These are phyloP conservation scores for Cajanus cajan DNA, from an alignment of 306 rosid genomes.

Conservation along the genomic window DNA sequence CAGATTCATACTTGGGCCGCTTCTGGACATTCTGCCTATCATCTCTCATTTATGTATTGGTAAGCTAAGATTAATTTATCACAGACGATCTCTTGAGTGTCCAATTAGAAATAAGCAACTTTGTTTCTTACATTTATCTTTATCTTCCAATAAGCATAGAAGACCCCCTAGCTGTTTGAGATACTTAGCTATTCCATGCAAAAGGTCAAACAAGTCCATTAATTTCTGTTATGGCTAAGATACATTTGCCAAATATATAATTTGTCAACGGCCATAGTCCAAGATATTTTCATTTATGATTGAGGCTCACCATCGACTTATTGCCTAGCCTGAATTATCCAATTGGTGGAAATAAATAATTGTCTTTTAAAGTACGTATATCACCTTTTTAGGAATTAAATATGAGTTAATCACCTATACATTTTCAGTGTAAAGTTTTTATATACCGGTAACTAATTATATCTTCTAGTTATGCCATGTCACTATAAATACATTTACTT, in stretches of 20 bases:
- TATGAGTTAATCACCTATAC: too few species aligned
- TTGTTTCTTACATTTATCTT: not conserved
- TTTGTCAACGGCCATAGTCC: not conserved
- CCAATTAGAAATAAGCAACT: not conserved
- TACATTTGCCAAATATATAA: not conserved
- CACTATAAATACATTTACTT: too few species aligned
- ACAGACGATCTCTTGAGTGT: not conserved
- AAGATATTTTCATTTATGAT: not conserved
- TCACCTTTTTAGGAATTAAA: too few species aligned
- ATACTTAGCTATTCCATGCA: conserved; percentile 3
- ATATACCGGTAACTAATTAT: too few species aligned
- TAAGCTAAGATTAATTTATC: conserved; percentile 23
- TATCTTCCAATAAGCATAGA: not conserved
- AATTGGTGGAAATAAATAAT: conserved; percentile 1
- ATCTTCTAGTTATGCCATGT: too few species aligned
- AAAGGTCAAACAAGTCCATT: not conserved
- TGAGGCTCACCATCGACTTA: not conserved
- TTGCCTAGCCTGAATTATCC: conserved; percentile 1
- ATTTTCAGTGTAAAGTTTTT: too few species aligned
- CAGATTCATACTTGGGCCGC: conserved; percentile 88
- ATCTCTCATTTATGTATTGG: conserved; percentile 80
- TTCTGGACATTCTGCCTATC: conserved; percentile 94
- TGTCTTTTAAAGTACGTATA: too few species aligned
- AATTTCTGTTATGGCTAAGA: not conserved
- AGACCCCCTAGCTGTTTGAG: not conserved